Evolutionary conservation across 345 rosid species (phyloP).

Genomic region (Geranium brycei): DNA sequence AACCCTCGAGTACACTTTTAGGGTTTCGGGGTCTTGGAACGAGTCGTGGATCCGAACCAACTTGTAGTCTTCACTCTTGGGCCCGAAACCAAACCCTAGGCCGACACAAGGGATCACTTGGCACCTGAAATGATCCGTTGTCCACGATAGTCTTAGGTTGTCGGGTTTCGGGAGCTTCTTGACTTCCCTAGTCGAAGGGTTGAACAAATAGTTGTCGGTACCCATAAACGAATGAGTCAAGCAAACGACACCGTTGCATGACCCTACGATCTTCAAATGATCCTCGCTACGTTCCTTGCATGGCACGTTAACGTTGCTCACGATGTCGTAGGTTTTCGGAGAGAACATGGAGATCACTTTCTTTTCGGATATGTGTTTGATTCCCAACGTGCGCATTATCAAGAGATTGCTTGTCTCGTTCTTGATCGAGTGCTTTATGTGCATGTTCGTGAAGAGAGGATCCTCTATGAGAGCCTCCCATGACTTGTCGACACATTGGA

Average conservation of each 20-base stretch:
- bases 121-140: neutral
- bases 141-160: neutral
- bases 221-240: neutral
- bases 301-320: neutral
- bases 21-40: neutral
- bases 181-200: slow-evolving; percentile 8
- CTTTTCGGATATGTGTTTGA: neutral
- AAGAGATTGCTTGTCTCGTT: neutral
- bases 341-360: neutral
- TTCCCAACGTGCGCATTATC: neutral
- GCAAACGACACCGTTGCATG: slow-evolving; percentile 7
- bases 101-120: slow-evolving; percentile 1
- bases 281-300: neutral
- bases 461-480: slow-evolving; percentile 6
- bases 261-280: slow-evolving; percentile 5
- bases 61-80: slow-evolving; percentile 4
- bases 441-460: neutral
- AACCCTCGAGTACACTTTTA: neutral
- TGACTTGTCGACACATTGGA: slow-evolving; percentile 7
- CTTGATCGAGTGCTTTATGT: neutral
- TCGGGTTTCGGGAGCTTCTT: slow-evolving; percentile 1
- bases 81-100: slow-evolving; percentile 5
- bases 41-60: slow-evolving; percentile 1
- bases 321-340: neutral
- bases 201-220: neutral